Base-by-base conservation (phyloP, 768 basidiomycete species). In the Podaxis sp. region DNA sequence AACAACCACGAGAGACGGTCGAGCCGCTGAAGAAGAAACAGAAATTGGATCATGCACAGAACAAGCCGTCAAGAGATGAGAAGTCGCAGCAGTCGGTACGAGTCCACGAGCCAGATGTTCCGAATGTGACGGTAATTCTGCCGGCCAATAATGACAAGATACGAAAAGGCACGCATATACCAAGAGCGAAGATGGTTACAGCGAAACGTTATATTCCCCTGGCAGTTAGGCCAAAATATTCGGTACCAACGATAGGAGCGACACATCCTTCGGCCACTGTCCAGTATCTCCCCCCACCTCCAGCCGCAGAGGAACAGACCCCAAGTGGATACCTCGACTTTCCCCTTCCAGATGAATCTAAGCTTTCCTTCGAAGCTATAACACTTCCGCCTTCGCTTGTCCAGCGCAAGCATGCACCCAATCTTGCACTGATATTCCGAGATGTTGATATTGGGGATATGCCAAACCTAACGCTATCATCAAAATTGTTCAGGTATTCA, bases 351-450 rank as follows among this genome's bases (percentile, higher is more conserved):
- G 75, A 82, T 33, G 59, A 60, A 33, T 69, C 76, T 15, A 59
- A 68, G 0, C 62, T 69, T 0, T 61, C 66, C 7, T 74, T 89
- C 12, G 59, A 68, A 11, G 65, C 74, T 17, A 82, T 90, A 49
- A 75, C 79, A 4, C 65, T 87, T 36, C 89, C 90, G 1, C 88
- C 89, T 0, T 79, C 78, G 22, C 68, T 87, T 10, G 75, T 84
- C 0, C 82, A 89, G 58, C 76, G 89, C 36, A 88, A 82, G 72
- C 77, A 74, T 58, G 84, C 87, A 3, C 68, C 78, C 22, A 70
- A 66, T 2, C 82, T 87, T 72, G 78, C 89, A 4, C 56, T 90
- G 33, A 73, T 87, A 15, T 74, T 91, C 6, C 82, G 82, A 62
- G 75, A 72, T 4, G 72, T 90, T 2, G 74, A 77, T 4, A 66